Evolutionary conservation across 805 yeast genomes (phyloP).

Genomic region (Soucietia sequanensis): DNA sequence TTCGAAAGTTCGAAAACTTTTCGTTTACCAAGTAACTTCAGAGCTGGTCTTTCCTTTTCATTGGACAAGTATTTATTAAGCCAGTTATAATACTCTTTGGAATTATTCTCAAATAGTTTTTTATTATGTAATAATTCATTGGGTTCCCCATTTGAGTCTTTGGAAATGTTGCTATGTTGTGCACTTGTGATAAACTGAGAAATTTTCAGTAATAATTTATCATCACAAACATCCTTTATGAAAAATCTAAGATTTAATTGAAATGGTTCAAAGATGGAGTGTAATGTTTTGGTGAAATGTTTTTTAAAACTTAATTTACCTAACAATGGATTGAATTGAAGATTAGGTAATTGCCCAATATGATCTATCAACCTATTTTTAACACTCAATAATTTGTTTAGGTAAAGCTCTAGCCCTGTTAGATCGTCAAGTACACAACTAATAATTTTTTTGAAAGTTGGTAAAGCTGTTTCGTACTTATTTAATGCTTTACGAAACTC

Average conservation of each 20-base stretch:
- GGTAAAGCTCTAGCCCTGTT: slow-evolving; percentile 23
- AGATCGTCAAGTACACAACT: slow-evolving; percentile 29
- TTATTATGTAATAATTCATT: slow-evolving; percentile 23
- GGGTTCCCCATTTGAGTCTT: slow-evolving; percentile 13
- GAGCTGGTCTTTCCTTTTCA: slow-evolving; percentile 43
- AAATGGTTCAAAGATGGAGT: slow-evolving; percentile 29
- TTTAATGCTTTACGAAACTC: slow-evolving; percentile 34
- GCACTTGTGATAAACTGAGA: slow-evolving; percentile 7
- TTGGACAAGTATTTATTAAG: slow-evolving; percentile 41
- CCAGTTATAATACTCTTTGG: slow-evolving; percentile 45
- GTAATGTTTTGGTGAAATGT: slow-evolving; percentile 23
- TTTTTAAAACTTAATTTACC: slow-evolving; percentile 20
- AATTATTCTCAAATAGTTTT: slow-evolving; percentile 37
- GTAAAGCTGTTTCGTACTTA: slow-evolving; percentile 30
- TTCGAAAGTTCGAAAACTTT: slow-evolving; percentile 43
- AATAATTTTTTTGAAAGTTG: slow-evolving; percentile 24
- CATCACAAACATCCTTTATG: slow-evolving; percentile 26
- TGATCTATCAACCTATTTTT: slow-evolving; percentile 23
- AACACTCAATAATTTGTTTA: slow-evolving; percentile 17
- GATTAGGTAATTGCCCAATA: slow-evolving; percentile 16
- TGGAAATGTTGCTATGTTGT: slow-evolving; percentile 5
- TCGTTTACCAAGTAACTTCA: slow-evolving; percentile 33
- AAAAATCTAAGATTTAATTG: slow-evolving; percentile 30
- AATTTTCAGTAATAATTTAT: slow-evolving; percentile 26
- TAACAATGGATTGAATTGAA: slow-evolving; percentile 25